phyloP scores from a whole-genome alignment of 2,329 filamentous ascomycete species.

The Beauveria bassiana region DNA sequence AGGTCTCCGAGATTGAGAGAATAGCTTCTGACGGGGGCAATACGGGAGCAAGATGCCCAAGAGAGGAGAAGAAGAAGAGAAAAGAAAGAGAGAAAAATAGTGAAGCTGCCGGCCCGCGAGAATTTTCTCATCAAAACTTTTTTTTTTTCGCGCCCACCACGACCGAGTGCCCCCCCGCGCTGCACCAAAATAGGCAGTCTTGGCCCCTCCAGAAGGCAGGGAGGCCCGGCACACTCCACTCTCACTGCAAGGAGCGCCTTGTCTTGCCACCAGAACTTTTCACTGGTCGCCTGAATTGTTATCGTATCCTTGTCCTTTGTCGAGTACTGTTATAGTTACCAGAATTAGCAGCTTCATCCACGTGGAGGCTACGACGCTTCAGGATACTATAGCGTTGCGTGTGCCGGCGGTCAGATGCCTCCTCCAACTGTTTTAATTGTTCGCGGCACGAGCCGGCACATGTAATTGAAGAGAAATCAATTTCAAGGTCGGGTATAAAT shows the following conservation, averaged over 20 bases:
- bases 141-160: slow-evolving; percentile 7
- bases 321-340: too few relatives aligned
- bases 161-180: slow-evolving; percentile 7
- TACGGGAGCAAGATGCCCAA: slow-evolving; percentile 16
- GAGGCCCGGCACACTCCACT: not conserved
- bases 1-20: not conserved
- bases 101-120: slow-evolving; percentile 1
- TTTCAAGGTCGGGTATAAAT: not conserved
- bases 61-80: slow-evolving; percentile 13
- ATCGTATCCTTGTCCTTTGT: too few relatives aligned
- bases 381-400: not conserved
- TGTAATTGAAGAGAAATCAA: too few relatives aligned
- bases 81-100: not conserved
- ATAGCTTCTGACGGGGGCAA: not conserved
- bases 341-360: too few relatives aligned
- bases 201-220: not conserved
- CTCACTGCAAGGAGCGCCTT: not conserved
- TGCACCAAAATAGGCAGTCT: slow-evolving; percentile 5
- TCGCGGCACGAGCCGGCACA: too few relatives aligned
- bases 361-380: too few relatives aligned
- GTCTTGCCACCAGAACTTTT: not conserved
- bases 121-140: slow-evolving; percentile 8
- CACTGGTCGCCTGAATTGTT: too few relatives aligned
- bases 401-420: not conserved
- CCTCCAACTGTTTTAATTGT: not conserved